Conservation (phyloP, 805 yeast genomes). For the Starmerella bacillaris region DNA sequence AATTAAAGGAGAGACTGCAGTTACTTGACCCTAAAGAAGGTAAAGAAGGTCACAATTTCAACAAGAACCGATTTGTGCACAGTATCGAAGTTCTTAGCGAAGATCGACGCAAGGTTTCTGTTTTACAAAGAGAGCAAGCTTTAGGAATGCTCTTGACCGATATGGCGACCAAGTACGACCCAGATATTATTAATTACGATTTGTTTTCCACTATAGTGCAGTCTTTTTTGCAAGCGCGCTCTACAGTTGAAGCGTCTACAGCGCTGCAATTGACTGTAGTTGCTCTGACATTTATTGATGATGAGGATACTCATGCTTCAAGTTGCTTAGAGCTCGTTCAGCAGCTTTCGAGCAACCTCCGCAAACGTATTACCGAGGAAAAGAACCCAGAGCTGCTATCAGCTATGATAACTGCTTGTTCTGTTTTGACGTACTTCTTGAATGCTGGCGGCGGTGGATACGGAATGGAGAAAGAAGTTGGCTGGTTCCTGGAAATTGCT, state of each 20-base stretch:
- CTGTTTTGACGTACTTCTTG: constrained; percentile 20
- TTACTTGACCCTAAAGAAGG: constrained; percentile 1
- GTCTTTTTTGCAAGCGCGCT: constrained; percentile 17
- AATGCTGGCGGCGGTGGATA: constrained; percentile 23
- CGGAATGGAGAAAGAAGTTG: constrained; percentile 18
- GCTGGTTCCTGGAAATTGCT: constrained; percentile 18
- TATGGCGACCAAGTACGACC: constrained; percentile 21
- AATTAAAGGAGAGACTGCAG: constrained; percentile 15
- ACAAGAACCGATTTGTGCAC: constrained; percentile 11
- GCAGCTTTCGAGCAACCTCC: constrained; percentile 7
- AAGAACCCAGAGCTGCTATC: constrained; percentile 11
- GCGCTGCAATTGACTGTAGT: constrained; percentile 20
- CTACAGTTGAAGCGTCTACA: constrained; percentile 20
- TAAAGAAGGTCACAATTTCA: constrained; percentile 1
- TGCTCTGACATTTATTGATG: constrained; percentile 15
- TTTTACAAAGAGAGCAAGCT: constrained; percentile 22
- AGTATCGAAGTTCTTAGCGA: constrained; percentile 18
- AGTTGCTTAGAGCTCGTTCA: constrained; percentile 12
- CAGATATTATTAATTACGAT: constrained; percentile 15
- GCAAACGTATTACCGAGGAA: constrained; percentile 6
- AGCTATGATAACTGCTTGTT: constrained; percentile 17
- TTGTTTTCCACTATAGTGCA: constrained; percentile 14
- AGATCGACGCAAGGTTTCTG: constrained; percentile 20
- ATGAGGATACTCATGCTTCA: constrained; percentile 12
- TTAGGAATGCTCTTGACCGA: constrained; percentile 17